Base-by-base conservation (phyloP, 2,329 filamentous ascomycete genomes). In the Tympanopsis confertula region DNA sequence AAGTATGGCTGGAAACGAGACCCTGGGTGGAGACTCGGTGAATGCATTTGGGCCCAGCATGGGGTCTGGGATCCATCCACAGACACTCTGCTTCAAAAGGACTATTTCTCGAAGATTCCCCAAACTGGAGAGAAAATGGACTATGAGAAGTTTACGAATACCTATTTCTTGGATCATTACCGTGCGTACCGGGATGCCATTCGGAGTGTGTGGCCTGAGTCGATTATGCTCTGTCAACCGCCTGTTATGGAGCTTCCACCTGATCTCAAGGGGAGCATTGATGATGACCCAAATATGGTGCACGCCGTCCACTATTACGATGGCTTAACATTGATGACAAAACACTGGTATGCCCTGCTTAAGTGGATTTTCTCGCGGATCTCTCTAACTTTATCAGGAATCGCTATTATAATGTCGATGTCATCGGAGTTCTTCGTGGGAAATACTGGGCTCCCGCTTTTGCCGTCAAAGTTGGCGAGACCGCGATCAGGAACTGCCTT, bases 251-350 rank as follows among this genome's bases (percentile, higher is more conserved):
- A 41, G 14, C 15, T 41, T 1, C 48, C 48, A 12, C 47, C 48
- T 5, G 41, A 38, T 18, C 18, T 38, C 12, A 39, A 44, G 13
- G 38, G 41, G 18, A 40, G 41, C 3, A 36, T 44, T 5, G 30
- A 33, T 33, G 30, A 33, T 15, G 30, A 33, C 30, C 30, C 30
- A 7, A 33, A 33, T 18, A 41, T 42, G 35, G 45, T 43, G 5
- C 47, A 48, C 41, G 45, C 44, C 24, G 47, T 47, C 3, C 48
- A 50, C 30, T 50, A 46, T 40, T 50, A 50, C 37, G 48, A 50
- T 33, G 45, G 44, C 3, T 36, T 50, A 10, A 50, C 48, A 4
- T 35, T 50, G 13, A 47, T 49, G 48, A 46, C 41, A 24, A 36
- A 41, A 18, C 48, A 47, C 18, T 50, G 47, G 47, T 44, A 50